A percentile compares a stretch with the other conserved stretches of the same genome.
Conservation (phyloP, 257 asterid species). For the Lycium barbarum region DNA sequence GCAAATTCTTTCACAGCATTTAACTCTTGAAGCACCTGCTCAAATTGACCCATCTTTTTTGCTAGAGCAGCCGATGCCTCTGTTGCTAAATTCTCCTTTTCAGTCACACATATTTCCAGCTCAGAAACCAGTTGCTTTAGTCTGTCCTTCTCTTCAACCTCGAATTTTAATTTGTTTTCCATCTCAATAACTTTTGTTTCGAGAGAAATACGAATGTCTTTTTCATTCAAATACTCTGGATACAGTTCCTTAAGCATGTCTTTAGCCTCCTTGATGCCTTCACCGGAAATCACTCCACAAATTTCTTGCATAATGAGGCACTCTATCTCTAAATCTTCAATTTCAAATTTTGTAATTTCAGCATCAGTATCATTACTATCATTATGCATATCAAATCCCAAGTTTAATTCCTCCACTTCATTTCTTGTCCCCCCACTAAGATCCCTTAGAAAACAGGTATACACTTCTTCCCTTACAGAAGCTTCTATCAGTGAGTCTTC, state of each 20-base stretch:
- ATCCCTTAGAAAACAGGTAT: slow-evolving; percentile 59
- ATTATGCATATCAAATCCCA: not conserved
- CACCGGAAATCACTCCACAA: slow-evolving; percentile 51
- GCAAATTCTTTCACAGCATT: slow-evolving; percentile 52
- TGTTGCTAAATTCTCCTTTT: slow-evolving; percentile 53
- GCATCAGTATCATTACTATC: not conserved
- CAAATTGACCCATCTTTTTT: slow-evolving; percentile 54
- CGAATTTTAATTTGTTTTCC: slow-evolving; percentile 58
- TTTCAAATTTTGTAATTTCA: slow-evolving; percentile 43
- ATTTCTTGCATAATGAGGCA: slow-evolving; percentile 50
- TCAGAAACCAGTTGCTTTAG: slow-evolving; percentile 54
- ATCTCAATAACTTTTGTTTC: slow-evolving; percentile 48
- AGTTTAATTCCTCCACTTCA: slow-evolving; percentile 21
- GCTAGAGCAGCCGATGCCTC: slow-evolving; percentile 54
- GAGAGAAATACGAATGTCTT: slow-evolving; percentile 43
- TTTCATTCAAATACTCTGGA: slow-evolving; percentile 47
- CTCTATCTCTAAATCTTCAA: slow-evolving; percentile 64
- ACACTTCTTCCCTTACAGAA: slow-evolving; percentile 59
- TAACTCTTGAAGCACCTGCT: slow-evolving; percentile 59
- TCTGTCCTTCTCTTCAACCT: slow-evolving; percentile 59
- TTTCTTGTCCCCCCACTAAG: slow-evolving; percentile 44
- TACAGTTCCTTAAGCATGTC: slow-evolving; percentile 44
- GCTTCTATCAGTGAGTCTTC: slow-evolving; percentile 58
- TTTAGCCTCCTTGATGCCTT: slow-evolving; percentile 56
- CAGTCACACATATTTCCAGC: slow-evolving; percentile 46